These are phyloP conservation scores for Phytophthora tubulina DNA, from an alignment of 352 stramenopile species.

Conservation along the genomic window DNA sequence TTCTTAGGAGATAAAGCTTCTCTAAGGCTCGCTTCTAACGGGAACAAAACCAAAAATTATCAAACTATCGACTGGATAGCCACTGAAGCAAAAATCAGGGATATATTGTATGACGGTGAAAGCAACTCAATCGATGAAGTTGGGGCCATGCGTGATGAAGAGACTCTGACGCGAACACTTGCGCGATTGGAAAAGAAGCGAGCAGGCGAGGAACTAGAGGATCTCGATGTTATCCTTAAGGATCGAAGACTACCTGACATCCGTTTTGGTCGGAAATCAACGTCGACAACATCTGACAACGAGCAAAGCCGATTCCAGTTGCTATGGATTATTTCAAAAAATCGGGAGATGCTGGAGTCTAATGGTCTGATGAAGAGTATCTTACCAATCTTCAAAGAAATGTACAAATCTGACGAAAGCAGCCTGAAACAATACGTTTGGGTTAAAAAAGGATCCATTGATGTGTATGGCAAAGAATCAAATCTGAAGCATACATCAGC, in stretches of 20 bases:
- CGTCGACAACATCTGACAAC: background rate
- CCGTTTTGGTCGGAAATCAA: too few relatives aligned
- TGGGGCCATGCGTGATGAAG: too few relatives aligned
- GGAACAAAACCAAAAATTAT: background rate
- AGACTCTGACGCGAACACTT: too few relatives aligned
- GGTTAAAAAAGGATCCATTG: background rate
- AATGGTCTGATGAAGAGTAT: background rate
- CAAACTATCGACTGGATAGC: background rate
- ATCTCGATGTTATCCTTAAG: too few relatives aligned
- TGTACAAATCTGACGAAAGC: background rate
- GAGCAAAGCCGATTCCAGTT: background rate
- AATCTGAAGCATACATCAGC: too few relatives aligned
- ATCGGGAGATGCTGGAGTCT: conserved; percentile 16
- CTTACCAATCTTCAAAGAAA: background rate
- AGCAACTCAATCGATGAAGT: too few relatives aligned
- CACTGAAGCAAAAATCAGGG: too few relatives aligned
- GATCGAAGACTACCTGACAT: too few relatives aligned
- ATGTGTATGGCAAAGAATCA: conserved; percentile 8
- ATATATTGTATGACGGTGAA: too few relatives aligned
- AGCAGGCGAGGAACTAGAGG: too few relatives aligned
- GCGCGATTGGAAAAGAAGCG: too few relatives aligned
- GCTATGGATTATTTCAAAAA: conserved; percentile 8
- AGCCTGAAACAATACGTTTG: too few relatives aligned
- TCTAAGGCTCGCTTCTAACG: background rate
- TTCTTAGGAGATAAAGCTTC: background rate